These are phyloP conservation scores for Tylopilus sp. DNA, from an alignment of 768 basidiomycete species.

Conservation along the genomic window DNA sequence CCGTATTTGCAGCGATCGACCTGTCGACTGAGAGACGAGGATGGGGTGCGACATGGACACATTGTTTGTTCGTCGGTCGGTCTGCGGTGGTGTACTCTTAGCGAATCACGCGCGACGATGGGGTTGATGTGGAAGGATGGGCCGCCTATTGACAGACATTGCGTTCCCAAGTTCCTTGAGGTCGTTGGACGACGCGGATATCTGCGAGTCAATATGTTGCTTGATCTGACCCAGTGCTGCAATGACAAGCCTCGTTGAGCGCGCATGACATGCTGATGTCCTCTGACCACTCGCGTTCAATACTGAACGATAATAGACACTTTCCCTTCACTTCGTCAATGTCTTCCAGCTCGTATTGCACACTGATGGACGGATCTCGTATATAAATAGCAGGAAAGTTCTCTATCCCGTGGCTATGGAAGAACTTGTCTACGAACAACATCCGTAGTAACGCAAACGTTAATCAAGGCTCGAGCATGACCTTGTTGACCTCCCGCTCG, in stretches of 20 bases:
- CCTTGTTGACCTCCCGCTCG: conserved; percentile 89
- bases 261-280: not conserved
- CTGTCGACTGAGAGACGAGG: conserved; percentile 82
- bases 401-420: too few relatives aligned
- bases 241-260: too few relatives aligned
- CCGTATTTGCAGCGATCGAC: conserved; percentile 45
- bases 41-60: conserved; percentile 69
- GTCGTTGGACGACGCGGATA: conserved; percentile 79
- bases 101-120: conserved; percentile 54
- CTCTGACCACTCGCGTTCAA: too few relatives aligned
- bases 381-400: too few relatives aligned
- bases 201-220: too few relatives aligned
- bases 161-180: conserved; percentile 81
- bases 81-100: conserved; percentile 59
- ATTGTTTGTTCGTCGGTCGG: conserved; percentile 74
- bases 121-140: conserved; percentile 45
- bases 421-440: too few relatives aligned
- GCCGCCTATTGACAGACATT: conserved; percentile 54
- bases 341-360: too few relatives aligned
- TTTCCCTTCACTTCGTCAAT: too few relatives aligned
- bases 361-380: too few relatives aligned
- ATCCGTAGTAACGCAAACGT: too few relatives aligned
- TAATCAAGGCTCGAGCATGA: conserved; percentile 59
- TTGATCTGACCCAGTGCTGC: too few relatives aligned
- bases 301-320: too few relatives aligned